Conservation (phyloP, 495 filamentous ascomycete species). For the Talaromyces ruber region DNA sequence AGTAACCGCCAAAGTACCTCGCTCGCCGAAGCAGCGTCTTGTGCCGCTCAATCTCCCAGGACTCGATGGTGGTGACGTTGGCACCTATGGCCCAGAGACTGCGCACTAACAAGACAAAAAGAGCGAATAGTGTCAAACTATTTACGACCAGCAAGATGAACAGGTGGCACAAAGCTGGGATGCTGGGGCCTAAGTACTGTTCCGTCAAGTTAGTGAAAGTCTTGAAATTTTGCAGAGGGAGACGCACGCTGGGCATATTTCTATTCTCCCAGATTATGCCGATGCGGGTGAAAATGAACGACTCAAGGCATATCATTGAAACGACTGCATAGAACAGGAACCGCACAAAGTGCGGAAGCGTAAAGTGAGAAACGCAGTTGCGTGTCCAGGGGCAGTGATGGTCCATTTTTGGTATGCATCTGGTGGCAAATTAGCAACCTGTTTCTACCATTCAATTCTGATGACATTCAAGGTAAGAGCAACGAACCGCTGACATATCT, state of each 20-base stretch:
- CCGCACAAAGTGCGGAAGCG: conserved; percentile 83
- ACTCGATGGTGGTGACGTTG: conserved; percentile 81
- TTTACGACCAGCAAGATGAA: conserved; percentile 56
- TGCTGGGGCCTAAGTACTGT: conserved; percentile 69
- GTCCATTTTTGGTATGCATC: conserved; percentile 95
- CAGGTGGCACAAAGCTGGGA: conserved; percentile 53
- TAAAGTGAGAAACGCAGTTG: conserved; percentile 88
- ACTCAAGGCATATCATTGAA: conserved; percentile 56
- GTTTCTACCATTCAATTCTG: background rate
- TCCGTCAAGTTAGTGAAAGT: background rate
- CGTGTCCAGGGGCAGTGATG: conserved; percentile 96
- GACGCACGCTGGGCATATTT: conserved; percentile 56
- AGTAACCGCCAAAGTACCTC: conserved; percentile 44
- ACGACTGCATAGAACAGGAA: conserved; percentile 73
- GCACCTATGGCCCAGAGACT: conserved; percentile 47
- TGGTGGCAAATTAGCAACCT: conserved; percentile 14
- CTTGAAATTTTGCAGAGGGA: background rate
- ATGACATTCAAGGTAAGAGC: too few species aligned
- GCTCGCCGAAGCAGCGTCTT: conserved; percentile 60
- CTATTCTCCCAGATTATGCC: conserved; percentile 57
- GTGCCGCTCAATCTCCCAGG: conserved; percentile 88
- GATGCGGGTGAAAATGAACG: conserved; percentile 48
- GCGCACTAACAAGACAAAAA: conserved; percentile 56
- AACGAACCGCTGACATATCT: conserved; percentile 62
- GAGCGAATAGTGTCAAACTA: conserved; percentile 53